Conservation (phyloP, 768 basidiomycete species). For the Hygrophoropsis aurantiaca region DNA sequence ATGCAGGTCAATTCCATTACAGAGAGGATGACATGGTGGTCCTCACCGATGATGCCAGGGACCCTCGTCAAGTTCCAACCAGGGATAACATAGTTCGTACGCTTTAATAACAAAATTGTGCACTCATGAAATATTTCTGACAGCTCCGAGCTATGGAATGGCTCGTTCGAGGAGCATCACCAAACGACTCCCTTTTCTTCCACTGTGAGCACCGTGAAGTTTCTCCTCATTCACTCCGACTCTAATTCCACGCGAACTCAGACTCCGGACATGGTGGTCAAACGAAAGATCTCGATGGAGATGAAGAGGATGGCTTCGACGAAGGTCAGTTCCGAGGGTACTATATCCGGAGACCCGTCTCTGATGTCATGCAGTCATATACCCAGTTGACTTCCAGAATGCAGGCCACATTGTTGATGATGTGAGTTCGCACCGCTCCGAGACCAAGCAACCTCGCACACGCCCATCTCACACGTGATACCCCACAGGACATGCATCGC, state of each 20-base stretch:
- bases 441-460: not conserved
- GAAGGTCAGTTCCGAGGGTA: slow-evolving; percentile 51
- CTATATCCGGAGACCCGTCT: too few relatives aligned
- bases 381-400: slow-evolving; percentile 70
- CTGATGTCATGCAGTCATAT: slow-evolving; percentile 58
- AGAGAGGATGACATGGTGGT: slow-evolving; percentile 79
- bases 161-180: slow-evolving; percentile 79
- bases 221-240: not conserved
- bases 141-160: slow-evolving; percentile 83
- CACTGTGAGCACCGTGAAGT: slow-evolving; percentile 56
- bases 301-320: slow-evolving; percentile 83
- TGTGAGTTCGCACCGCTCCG: slow-evolving; percentile 48
- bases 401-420: slow-evolving; percentile 88
- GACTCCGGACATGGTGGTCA: slow-evolving; percentile 96
- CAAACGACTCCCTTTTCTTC: slow-evolving; percentile 89
- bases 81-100: slow-evolving; percentile 72
- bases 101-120: not conserved
- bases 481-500: slow-evolving; percentile 61
- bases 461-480: slow-evolving; percentile 4
- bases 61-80: slow-evolving; percentile 71
- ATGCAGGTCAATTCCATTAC: slow-evolving; percentile 61
- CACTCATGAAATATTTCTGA: not conserved
- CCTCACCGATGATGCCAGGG: slow-evolving; percentile 72
- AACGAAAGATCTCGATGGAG: slow-evolving; percentile 77
- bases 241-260: slow-evolving; percentile 21